Evolutionary conservation across 164 flowering plant genomes (phyloP), one percentile per base, ranked within the genome.

Genomic region (Nymphaea thermarum): DNA sequence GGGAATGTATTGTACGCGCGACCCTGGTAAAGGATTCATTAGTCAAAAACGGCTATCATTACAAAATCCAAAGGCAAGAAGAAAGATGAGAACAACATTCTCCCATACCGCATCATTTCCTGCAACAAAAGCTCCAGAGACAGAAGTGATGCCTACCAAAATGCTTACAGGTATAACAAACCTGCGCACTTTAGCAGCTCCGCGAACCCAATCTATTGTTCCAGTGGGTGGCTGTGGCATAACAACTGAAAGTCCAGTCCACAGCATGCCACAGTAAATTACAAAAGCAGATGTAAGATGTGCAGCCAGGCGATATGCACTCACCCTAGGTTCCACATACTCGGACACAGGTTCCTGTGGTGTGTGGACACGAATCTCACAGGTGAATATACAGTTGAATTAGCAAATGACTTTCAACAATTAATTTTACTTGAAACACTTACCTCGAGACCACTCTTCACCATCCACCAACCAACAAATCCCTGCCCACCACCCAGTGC

Each of bases 381-480:
- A n/a, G 64, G 16, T 61, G 64, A 61, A 64, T 41, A 57, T 6
- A 25, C 42, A 66, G 44, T 43, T 5, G 68, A 65, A 43, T 43
- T 25, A 16, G 12, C 10, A 15, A 71, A 41, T 62, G 16, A 55
- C 16, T 55, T 55, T 55, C 16, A 10, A 8, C 60, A 8, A 61
- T 14, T 47, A 7, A 47, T 47, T 47, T 47, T 47, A 14, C 55
- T 25, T 25, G 36, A 25, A 47, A 6, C 55, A 4, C 55, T 47
- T 47, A 47, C 97, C 90, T 91, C 96, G 55, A 91, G 75, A 66
- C 99, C 99, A 85, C 99, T 94, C 78, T 94, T 94, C 42, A 94
- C 99, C 99, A 94, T 94, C 99, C 99, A 94, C 99, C 99, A 94
- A 45, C 99, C 97, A 77, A 91, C 86, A n/a, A 94, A 70, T 67